Evolutionary conservation across 1,284 basidiomycete species (phyloP).

Genomic region (Irpex sp.): DNA sequence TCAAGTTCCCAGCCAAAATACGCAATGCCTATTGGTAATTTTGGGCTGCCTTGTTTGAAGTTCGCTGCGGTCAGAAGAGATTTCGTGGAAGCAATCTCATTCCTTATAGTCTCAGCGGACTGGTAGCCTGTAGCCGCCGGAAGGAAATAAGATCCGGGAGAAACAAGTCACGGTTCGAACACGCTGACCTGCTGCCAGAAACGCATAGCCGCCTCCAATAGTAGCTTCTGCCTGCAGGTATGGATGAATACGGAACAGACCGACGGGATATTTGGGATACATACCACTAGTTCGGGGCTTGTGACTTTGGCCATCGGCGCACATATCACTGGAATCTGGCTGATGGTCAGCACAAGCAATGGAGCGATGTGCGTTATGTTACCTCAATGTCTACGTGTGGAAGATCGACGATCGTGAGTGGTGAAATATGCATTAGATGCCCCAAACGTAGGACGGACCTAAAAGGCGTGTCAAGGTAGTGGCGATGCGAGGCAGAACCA

Average conservation of each 20-base stretch:
- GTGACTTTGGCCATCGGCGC: constrained; percentile 66
- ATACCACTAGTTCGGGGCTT: constrained; percentile 53
- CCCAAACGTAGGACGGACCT: constrained; percentile 11
- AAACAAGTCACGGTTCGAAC: background rate
- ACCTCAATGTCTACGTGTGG: constrained; percentile 5
- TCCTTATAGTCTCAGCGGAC: constrained; percentile 34
- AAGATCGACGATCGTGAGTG: background rate
- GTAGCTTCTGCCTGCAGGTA: constrained; percentile 40
- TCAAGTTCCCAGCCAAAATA: constrained; percentile 71
- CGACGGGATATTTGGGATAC: constrained; percentile 4
- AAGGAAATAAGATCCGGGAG: background rate
- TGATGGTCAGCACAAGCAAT: constrained; percentile 29
- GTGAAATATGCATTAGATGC: background rate
- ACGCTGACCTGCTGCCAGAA: constrained; percentile 49
- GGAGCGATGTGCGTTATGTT: background rate
- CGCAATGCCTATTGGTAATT: constrained; percentile 65
- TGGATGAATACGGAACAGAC: background rate
- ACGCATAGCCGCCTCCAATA: constrained; percentile 66
- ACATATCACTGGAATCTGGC: constrained; percentile 52
- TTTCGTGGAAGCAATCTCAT: constrained; percentile 47
- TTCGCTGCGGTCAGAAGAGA: constrained; percentile 27
- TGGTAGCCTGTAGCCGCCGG: constrained; percentile 35
- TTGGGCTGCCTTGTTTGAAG: constrained; percentile 20
- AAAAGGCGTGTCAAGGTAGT: constrained; percentile 33
- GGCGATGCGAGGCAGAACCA: constrained; percentile 18